These are phyloP conservation scores for Alternaria postmessia DNA, from an alignment of 2,329 filamentous ascomycete genomes.

Conservation along the genomic window DNA sequence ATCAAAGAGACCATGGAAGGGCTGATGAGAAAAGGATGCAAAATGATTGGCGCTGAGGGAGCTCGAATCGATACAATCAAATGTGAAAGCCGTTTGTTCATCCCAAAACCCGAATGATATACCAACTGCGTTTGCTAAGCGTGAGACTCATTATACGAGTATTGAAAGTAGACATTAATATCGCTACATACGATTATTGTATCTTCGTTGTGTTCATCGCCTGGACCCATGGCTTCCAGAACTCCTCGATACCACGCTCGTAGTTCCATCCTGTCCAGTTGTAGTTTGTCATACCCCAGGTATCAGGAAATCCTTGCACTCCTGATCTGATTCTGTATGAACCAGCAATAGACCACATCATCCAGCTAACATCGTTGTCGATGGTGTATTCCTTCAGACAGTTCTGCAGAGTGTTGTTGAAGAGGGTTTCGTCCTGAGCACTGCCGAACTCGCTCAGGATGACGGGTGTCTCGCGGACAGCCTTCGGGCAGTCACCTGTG, in stretches of 20 bases:
- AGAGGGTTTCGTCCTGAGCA: slow-evolving; percentile 50
- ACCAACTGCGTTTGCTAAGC: neutral
- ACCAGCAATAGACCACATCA: slow-evolving; percentile 60
- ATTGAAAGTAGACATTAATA: neutral
- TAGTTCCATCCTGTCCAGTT: slow-evolving; percentile 60
- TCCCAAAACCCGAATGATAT: neutral
- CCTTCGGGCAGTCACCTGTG: slow-evolving; percentile 45
- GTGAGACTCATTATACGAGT: neutral
- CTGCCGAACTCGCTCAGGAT: slow-evolving; percentile 51
- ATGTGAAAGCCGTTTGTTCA: neutral
- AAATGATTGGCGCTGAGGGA: neutral
- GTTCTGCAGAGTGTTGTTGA: slow-evolving; percentile 57
- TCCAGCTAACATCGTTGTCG: slow-evolving; percentile 58
- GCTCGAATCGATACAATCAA: neutral
- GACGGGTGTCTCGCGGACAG: slow-evolving; percentile 48
- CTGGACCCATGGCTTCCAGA: slow-evolving; percentile 62
- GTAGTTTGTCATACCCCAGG: slow-evolving; percentile 59
- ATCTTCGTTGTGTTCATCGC: slow-evolving; percentile 48
- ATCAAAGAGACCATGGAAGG: neutral
- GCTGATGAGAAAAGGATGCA: neutral
- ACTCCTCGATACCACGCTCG: slow-evolving; percentile 56
- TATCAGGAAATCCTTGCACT: slow-evolving; percentile 57
- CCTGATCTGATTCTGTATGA: slow-evolving; percentile 58
- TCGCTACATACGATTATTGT: neutral
- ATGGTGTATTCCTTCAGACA: slow-evolving; percentile 58